A percentile compares a stretch with the other conserved stretches of the same genome.
phyloP scores from a whole-genome alignment of 2,329 filamentous ascomycete genomes.

The Xylaria sp. region DNA sequence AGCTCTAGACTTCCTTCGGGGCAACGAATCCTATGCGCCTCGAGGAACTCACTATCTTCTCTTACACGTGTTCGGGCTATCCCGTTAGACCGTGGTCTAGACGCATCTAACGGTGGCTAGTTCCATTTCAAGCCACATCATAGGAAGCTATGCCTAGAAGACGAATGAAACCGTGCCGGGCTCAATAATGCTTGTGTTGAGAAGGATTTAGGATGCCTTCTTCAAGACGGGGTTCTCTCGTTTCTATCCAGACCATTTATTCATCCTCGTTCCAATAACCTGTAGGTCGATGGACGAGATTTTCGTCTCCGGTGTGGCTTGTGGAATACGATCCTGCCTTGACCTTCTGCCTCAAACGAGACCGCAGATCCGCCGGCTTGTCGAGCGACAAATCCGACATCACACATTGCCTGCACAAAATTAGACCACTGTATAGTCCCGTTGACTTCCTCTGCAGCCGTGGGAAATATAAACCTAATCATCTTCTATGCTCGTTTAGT shows the following conservation, averaged over 20 bases:
- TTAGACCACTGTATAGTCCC: not conserved
- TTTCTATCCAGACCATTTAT: not conserved
- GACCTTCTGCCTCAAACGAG: not conserved
- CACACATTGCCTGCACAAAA: not conserved
- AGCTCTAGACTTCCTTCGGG: not conserved
- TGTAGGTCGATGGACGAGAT: not conserved
- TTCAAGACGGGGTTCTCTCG: not conserved
- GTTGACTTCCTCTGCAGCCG: not conserved
- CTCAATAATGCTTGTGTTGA: not conserved
- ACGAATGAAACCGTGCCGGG: not conserved
- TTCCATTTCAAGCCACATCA: not conserved
- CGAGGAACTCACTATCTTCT: not conserved
- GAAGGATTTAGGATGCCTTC: not conserved
- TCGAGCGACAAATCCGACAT: not conserved
- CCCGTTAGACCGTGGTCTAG: not conserved
- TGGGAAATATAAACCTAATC: not conserved
- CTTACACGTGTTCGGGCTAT: not conserved
- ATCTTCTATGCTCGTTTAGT: not conserved
- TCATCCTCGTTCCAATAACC: not conserved
- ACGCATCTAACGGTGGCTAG: not conserved
- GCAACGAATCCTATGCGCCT: not conserved
- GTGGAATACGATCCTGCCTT: not conserved
- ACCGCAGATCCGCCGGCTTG: not conserved
- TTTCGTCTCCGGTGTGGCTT: not conserved
- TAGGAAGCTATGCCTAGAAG: not conserved